These are phyloP conservation scores for Tilletia setariae DNA, from an alignment of 1,284 basidiomycete species.

Conservation along the genomic window DNA sequence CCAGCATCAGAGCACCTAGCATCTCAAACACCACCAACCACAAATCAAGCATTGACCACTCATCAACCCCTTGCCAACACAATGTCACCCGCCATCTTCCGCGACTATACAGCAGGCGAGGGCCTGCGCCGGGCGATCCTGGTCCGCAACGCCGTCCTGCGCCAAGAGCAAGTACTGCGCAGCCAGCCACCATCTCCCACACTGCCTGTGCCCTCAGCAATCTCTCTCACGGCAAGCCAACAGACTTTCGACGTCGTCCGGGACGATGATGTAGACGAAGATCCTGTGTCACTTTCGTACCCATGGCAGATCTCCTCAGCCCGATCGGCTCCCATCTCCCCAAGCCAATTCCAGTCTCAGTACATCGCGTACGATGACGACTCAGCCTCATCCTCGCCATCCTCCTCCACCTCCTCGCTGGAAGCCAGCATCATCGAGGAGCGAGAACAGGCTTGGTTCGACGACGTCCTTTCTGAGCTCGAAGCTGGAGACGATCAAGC, in stretches of 20 bases:
- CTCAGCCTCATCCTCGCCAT: constrained; percentile 8
- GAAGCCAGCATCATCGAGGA: not conserved
- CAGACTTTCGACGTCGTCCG: not conserved
- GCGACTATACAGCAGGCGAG: constrained; percentile 34
- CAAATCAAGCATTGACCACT: not conserved
- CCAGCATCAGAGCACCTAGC: not conserved
- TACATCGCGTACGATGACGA: not conserved
- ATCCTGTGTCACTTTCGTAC: not conserved
- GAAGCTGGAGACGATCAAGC: not conserved
- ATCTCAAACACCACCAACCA: not conserved
- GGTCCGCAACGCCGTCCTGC: constrained; percentile 34
- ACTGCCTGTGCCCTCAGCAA: not conserved
- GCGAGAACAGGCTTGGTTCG: constrained; percentile 10
- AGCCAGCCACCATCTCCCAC: not conserved
- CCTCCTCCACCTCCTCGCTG: constrained; percentile 2
- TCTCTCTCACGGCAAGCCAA: not conserved
- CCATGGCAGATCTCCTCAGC: not conserved
- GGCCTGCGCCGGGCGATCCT: constrained; percentile 33
- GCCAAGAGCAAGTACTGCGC: not conserved
- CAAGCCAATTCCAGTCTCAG: not conserved
- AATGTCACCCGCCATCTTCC: not conserved
- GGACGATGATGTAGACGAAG: not conserved
- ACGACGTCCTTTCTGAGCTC: constrained; percentile 12
- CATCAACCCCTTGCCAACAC: not conserved
- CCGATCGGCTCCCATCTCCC: too few species aligned